Conservation (phyloP, 2,329 filamentous ascomycete species). For the Ustulina deusta region DNA sequence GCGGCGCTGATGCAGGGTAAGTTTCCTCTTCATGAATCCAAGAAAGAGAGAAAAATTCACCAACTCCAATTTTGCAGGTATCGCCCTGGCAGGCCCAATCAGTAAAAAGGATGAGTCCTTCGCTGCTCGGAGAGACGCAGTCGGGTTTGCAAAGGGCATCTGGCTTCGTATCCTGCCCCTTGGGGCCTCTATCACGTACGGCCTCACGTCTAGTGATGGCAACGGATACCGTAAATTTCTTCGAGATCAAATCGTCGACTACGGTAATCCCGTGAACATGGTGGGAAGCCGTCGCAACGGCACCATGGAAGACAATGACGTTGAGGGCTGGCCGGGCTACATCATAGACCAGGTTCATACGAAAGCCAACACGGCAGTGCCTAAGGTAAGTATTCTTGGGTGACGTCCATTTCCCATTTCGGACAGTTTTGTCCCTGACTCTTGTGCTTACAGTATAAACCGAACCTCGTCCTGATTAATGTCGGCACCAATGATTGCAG, state of each 20-base stretch:
- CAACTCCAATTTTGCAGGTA: conserved; percentile 19
- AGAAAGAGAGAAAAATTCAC: not conserved
- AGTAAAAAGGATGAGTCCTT: not conserved
- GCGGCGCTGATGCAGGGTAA: conserved; percentile 27
- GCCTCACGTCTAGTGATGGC: conserved; percentile 49
- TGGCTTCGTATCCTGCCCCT: conserved; percentile 54
- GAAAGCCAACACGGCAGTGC: conserved; percentile 48
- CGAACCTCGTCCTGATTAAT: conserved; percentile 56
- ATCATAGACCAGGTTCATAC: conserved; percentile 51
- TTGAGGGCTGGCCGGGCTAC: conserved; percentile 55
- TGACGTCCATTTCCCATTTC: not conserved
- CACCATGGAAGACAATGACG: conserved; percentile 53
- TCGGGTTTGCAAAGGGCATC: conserved; percentile 43
- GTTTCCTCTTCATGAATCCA: too few species aligned
- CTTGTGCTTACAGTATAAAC: conserved; percentile 41
- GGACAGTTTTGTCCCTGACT: not conserved
- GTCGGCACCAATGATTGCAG: conserved; percentile 57
- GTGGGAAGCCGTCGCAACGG: conserved; percentile 54
- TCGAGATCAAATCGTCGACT: conserved; percentile 49
- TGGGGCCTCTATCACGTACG: conserved; percentile 55
- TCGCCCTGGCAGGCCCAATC: conserved; percentile 19
- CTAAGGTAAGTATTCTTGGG: conserved; percentile 26
- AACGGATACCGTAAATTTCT: conserved; percentile 55
- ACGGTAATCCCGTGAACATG: conserved; percentile 53
- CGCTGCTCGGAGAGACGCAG: not conserved